Base-by-base conservation (phyloP, 2,329 filamentous ascomycete genomes). In the Pezizomycotina sp. region DNA sequence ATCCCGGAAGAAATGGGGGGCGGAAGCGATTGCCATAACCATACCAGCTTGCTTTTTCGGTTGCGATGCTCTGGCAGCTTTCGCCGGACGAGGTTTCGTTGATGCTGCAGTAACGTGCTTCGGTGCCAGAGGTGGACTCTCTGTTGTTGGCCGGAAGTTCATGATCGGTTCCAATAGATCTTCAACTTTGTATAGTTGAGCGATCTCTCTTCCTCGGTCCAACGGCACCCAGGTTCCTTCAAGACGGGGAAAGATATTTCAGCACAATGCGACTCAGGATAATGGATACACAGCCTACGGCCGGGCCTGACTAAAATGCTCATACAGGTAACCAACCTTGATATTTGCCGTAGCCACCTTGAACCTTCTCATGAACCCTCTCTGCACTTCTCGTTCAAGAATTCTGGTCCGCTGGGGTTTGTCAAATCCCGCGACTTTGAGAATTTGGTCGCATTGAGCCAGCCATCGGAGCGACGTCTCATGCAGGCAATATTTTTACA, bases 391-490 rank as follows among this genome's bases (percentile, higher is more conserved):
- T 48, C 89, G 72, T 61, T 98, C 89, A 4, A 98, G 68, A 38
- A 98, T 95, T 46, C 89, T 72, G 25, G 89, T 98, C 55, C 89
- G 69, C 8, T 86, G 82, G 2, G 89, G 89, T 59, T 98, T 98
- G 59, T 98, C 89, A 54, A 92, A 92, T 37, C 86, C 86, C 45
- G 89, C 89, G 9, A 91, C 82, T 56, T 98, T 98, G 31, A 98
- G 64, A 42, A 98, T 95, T 55, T 98, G 89, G 89, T 98, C n/a
- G 89, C 89, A 64, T 98, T 98, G 62, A 98, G 89, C 83, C 86
- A 98, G 59, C 95, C 74, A 58, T 98, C 89, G 34, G 74, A 70
- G 42, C 86, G 74, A 32, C 89, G 73, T 57, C 89, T 77, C 89
- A 98, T 98, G 39, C 50, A 52, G 15, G 48, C 95, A 79, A 79